Base-by-base conservation (phyloP, 257 asterid species). In the Cruciata laevipes region DNA sequence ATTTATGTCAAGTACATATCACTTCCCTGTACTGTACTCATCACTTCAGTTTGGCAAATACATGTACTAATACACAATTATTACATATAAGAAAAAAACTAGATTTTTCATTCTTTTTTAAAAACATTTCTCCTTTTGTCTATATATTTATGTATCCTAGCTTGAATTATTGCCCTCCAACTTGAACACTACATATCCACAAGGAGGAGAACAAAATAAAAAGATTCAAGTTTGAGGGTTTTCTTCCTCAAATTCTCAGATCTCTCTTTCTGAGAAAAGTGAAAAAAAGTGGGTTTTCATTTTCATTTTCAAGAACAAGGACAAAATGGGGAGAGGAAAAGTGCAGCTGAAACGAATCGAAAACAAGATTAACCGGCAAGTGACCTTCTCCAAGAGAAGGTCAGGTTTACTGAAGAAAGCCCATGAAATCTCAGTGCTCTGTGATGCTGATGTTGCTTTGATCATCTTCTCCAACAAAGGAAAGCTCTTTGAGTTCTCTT, bases 301-400 rank as follows among this genome's bases (percentile, higher is more conserved):
- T 42, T 59, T 57, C 62, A 3, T 2, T 9, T 12, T 2, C 30
- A 24, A 59, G 57, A 16, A 59, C 49, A 59, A 24, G 60, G 18
- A 47, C 21, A 10, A 42, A 60, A 23, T 87, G 97, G 97, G 97
- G 75, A 87, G 97, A 78, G 95, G 97, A 35, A 89, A 87, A 77
- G 95, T 87, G 11, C 71, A 87, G 74, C 51, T 89, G 85, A 87
- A 78, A 83, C 74, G 90, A 27, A 89, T 89, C 74, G 97, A 87
- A 71, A 89, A 89, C 86, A 89, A 89, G 83, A 89, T 89, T 52
- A 87, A 87, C 74, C 85, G 93, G 53, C 95, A 87, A 60, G 96
- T 89, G 56, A 89, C 96, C 23, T 89, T 89, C 77, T 87, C 96
- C 21, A 89, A 89, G 88, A 78, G 96, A 69, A 85, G 96, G 61